Evolutionary conservation across 805 yeast genomes (phyloP).

Genomic region (Ogataea populi-albae): DNA sequence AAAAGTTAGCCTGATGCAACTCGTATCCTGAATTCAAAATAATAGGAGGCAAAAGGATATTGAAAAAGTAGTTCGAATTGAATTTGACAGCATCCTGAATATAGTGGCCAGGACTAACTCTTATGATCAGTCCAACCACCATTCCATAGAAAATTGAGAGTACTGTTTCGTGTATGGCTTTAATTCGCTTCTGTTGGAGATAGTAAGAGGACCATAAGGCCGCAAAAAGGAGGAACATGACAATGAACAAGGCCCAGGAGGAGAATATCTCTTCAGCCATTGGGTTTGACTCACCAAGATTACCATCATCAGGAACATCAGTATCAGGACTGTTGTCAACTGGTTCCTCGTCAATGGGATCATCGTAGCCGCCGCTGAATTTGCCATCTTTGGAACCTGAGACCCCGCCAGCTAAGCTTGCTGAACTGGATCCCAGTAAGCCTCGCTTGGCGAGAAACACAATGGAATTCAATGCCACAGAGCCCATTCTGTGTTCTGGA

Average conservation of each 20-base stretch:
- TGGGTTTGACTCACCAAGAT: constrained; percentile 67
- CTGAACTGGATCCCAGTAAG: constrained; percentile 21
- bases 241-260: constrained; percentile 94
- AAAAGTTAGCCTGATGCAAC: constrained; percentile 91
- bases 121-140: constrained; percentile 88
- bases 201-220: constrained; percentile 96
- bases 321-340: constrained; percentile 36
- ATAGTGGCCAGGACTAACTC: constrained; percentile 93
- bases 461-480: constrained; percentile 21
- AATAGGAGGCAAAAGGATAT: constrained; percentile 91
- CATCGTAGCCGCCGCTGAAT: constrained; percentile 17
- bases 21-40: constrained; percentile 96
- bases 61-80: constrained; percentile 91
- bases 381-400: neutral
- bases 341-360: constrained; percentile 37
- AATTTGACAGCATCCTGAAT: constrained; percentile 96
- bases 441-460: constrained; percentile 24
- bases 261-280: constrained; percentile 93
- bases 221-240: constrained; percentile 72
- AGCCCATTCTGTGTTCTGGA: constrained; percentile 17
- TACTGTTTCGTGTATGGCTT: constrained; percentile 97
- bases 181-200: constrained; percentile 84
- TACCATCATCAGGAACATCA: constrained; percentile 50
- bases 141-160: constrained; percentile 94
- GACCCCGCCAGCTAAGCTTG: constrained; percentile 9